Percentiles rank a stretch among this genome's conserved stretches.
Evolutionary conservation across 129 eudicot species (phyloP).

Genomic region (Kitagawia praeruptora): DNA sequence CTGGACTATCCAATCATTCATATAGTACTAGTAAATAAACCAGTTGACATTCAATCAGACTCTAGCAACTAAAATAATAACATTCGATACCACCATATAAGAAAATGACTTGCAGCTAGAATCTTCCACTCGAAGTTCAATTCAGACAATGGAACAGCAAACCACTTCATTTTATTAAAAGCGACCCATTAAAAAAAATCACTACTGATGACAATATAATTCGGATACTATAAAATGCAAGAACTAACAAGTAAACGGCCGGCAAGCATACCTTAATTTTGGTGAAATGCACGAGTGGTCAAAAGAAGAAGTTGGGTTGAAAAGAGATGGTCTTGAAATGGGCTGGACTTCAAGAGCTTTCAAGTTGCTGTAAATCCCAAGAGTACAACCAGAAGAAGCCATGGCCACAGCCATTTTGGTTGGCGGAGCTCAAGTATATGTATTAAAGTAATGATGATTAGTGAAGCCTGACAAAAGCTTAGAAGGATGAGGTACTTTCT

Average conservation of each 20-base stretch:
- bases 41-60: not conserved
- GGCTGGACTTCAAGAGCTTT: slow-evolving; percentile 29
- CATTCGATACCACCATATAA: not conserved
- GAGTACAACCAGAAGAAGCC: slow-evolving; percentile 45
- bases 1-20: not conserved
- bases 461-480: not conserved
- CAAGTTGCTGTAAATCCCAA: slow-evolving; percentile 27
- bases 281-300: slow-evolving; percentile 29
- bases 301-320: slow-evolving; percentile 10
- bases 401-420: slow-evolving; percentile 58
- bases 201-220: not conserved
- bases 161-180: too few relatives aligned
- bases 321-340: slow-evolving; percentile 25
- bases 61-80: not conserved
- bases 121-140: not conserved
- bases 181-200: too few relatives aligned
- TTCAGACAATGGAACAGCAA: not conserved
- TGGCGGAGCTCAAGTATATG: slow-evolving; percentile 6
- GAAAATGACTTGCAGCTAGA: not conserved
- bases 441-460: not conserved
- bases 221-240: not conserved
- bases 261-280: slow-evolving; percentile 28
- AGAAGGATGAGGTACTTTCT: not conserved
- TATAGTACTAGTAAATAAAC: not conserved
- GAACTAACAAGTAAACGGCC: not conserved